Conservation (phyloP, 176 grass and related monocot species). For the Ensete glaucum region DNA sequence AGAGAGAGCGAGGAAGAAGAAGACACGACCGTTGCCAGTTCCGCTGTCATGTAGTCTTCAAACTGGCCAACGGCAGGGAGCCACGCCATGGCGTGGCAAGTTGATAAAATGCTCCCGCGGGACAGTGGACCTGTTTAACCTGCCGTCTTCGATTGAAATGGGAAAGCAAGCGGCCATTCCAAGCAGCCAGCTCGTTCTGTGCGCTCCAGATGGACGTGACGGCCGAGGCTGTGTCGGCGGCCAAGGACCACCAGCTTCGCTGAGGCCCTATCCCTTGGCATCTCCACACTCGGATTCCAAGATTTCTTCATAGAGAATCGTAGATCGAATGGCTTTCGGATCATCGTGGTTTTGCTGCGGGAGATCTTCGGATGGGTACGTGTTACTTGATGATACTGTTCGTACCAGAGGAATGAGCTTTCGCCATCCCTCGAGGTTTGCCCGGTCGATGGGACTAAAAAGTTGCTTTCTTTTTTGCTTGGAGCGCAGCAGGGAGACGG, state of each 20-base stretch:
- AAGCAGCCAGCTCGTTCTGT: background rate
- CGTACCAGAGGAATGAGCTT: background rate
- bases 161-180: too few relatives aligned
- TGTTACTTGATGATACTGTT: background rate
- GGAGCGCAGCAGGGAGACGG: constrained; percentile 36
- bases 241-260: background rate
- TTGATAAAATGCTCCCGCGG: background rate
- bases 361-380: background rate
- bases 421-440: background rate
- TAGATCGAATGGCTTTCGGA: background rate
- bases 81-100: background rate
- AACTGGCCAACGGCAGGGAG: background rate
- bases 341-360: background rate
- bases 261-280: background rate
- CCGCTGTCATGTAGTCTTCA: background rate
- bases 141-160: background rate
- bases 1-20: background rate
- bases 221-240: background rate
- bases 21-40: background rate
- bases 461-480: constrained; percentile 2
- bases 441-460: background rate
- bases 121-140: background rate
- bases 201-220: background rate
- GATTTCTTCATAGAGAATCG: too few relatives aligned
- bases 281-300: too few relatives aligned